Evolutionary conservation across 306 rosid species (phyloP).

Genomic region (Begonia peltatifolia): DNA sequence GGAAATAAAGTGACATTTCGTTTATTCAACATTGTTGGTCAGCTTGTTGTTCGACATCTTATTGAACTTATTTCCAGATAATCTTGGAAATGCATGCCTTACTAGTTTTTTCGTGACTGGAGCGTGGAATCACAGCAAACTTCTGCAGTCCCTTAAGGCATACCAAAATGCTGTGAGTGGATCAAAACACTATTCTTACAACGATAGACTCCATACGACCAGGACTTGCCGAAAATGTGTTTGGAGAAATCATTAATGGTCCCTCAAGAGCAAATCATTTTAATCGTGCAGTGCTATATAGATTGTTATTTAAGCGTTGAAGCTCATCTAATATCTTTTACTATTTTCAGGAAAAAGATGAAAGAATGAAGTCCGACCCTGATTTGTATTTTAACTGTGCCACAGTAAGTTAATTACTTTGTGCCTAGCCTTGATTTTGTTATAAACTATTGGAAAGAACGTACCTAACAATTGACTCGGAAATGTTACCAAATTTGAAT

Average conservation of each 20-base stretch:
- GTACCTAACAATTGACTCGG: no score
- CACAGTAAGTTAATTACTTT: slow-evolving; percentile 39
- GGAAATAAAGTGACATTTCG: not conserved
- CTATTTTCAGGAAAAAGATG: slow-evolving; percentile 78
- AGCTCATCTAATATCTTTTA: slow-evolving; percentile 16
- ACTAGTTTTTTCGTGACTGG: slow-evolving; percentile 85
- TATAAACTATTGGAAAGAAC: no score
- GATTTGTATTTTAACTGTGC: slow-evolving; percentile 81
- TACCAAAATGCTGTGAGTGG: slow-evolving; percentile 93
- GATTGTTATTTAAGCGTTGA: no score
- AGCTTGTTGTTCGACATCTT: not conserved
- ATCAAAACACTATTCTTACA: slow-evolving; percentile 1
- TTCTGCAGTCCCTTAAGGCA: slow-evolving; percentile 77
- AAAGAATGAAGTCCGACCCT: slow-evolving; percentile 70
- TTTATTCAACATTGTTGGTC: not conserved
- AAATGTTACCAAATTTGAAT: no score
- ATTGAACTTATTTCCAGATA: slow-evolving; percentile 36
- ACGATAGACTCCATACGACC: slow-evolving; percentile 2
- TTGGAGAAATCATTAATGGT: no score
- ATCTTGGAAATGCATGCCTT: slow-evolving; percentile 90
- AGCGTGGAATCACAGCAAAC: slow-evolving; percentile 83
- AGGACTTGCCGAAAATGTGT: slow-evolving; percentile 10
- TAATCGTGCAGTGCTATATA: no score
- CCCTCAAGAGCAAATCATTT: no score
- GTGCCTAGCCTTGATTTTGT: not conserved